phyloP scores from a whole-genome alignment of 2,329 filamentous ascomycete species.

The Aspergillus persii region DNA sequence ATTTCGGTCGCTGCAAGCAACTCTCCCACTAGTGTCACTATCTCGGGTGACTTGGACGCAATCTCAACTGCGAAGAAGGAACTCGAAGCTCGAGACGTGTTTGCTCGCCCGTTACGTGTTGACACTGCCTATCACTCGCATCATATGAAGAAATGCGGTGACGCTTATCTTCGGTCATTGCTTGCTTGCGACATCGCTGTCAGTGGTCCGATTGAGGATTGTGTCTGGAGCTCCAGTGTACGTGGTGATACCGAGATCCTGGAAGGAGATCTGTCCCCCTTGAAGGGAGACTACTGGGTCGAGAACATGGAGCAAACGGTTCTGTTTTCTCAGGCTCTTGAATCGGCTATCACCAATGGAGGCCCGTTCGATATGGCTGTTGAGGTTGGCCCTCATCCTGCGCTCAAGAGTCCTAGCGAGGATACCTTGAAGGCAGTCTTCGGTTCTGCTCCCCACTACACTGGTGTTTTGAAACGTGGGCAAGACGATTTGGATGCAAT shows the following conservation, averaged over 20 bases:
- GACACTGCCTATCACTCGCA: constrained; percentile 45
- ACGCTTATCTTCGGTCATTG: constrained; percentile 17
- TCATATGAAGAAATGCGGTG: constrained; percentile 35
- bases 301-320: background rate
- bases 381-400: background rate
- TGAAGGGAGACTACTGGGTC: background rate
- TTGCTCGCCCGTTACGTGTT: constrained; percentile 38
- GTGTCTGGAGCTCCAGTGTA: no score
- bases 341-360: background rate
- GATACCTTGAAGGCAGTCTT: no score
- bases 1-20: constrained; percentile 36
- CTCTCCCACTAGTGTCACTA: constrained; percentile 37
- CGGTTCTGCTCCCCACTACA: background rate
- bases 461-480: background rate
- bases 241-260: no score
- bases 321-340: background rate
- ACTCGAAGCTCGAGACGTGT: constrained; percentile 12
- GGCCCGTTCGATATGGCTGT: background rate
- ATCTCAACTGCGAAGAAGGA: constrained; percentile 26
- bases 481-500: background rate
- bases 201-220: no score
- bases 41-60: constrained; percentile 40
- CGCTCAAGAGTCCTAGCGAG: background rate
- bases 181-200: no score
- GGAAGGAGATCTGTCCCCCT: no score